Percentiles rank a stretch among this genome's conserved stretches.
These are phyloP conservation scores for Trichophaea hybrida DNA, from an alignment of 2,329 filamentous ascomycete genomes.

Conservation along the genomic window DNA sequence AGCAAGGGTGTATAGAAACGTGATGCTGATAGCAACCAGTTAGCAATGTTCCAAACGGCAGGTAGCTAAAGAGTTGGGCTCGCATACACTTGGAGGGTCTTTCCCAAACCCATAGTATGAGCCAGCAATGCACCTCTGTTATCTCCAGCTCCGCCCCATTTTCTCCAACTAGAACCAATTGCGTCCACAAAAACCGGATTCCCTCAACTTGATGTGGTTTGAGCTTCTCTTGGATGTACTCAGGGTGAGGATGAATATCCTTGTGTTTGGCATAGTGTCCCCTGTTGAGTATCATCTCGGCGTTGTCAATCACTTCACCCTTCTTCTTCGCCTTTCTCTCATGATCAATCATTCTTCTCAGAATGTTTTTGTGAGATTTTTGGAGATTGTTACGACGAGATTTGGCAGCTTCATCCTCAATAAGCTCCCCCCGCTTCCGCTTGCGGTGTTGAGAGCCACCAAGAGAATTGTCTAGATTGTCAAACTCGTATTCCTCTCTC, in stretches of 20 bases:
- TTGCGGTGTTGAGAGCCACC: constrained; percentile 4
- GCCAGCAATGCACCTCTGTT: constrained; percentile 25
- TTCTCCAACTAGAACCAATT: constrained; percentile 41
- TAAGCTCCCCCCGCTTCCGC: constrained; percentile 8
- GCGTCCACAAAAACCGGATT: constrained; percentile 78
- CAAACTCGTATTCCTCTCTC: not conserved
- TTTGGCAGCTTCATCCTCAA: constrained; percentile 8
- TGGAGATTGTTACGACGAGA: not conserved
- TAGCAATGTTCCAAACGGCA: not conserved
- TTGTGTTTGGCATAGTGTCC: constrained; percentile 15
- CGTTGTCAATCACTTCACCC: not conserved
- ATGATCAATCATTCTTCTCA: not conserved
- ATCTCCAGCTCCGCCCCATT: constrained; percentile 9
- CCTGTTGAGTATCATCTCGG: constrained; percentile 17
- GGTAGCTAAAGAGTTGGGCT: not conserved
- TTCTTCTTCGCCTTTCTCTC: not conserved
- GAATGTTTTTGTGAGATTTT: not conserved
- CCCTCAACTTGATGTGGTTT: constrained; percentile 71
- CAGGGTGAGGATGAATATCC: constrained; percentile 8
- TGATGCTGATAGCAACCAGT: constrained; percentile 39
- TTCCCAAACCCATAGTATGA: constrained; percentile 68
- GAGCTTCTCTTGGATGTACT: constrained; percentile 30
- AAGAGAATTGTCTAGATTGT: not conserved
- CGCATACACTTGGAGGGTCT: constrained; percentile 68
- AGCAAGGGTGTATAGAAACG: constrained; percentile 60